Base-by-base conservation (phyloP, 1,139 yeast species). In the Blastobotrys capitulatus region DNA sequence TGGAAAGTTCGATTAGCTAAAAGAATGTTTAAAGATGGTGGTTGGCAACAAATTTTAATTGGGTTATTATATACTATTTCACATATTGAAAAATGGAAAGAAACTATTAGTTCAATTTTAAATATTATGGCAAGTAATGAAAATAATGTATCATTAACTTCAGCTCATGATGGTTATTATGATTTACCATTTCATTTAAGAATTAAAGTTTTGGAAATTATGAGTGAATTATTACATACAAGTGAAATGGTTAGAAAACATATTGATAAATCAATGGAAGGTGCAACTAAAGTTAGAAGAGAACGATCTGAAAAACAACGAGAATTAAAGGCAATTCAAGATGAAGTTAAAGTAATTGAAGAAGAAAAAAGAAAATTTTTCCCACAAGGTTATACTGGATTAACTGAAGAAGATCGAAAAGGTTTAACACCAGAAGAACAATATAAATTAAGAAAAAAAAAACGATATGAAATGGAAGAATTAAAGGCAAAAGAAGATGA, bases 1-100 rank as follows among this genome's bases (percentile, higher is more conserved):
- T 90, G 97, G 96, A 79, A 82, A 54, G 94, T 86, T 27, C 72
- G 95, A 42, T 73, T 89, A 27, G 76, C 83, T 13, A 82, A 79
- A 54, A 79, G 96, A 51, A 79, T 79, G 58, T 92, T 86, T 64
- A 81, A 77, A 59, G 90, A 87, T 60, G 96, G 96, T 4, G 81
- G 81, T 50, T 90, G 97, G 96, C 84, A 87, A 59, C 75, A 83
- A 40, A 78, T 85, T 43, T 67, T 89, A 34, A 66, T 89, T 42
- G 96, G 96, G 18, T 73, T 89, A 4, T 72, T 89, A 29, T 63
- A 65, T 42, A 65, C 66, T 13, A 78, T 84, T 10, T 80, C 81
- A 42, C 74, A 80, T 57, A 74, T 82, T 31, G 80, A 82, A 0
- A 75, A 76, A 19, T 84, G 78, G 68, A 63, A 71, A 29, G 69